Base-by-base conservation (phyloP, 805 yeast genomes). In the Starmera caribaea region DNA sequence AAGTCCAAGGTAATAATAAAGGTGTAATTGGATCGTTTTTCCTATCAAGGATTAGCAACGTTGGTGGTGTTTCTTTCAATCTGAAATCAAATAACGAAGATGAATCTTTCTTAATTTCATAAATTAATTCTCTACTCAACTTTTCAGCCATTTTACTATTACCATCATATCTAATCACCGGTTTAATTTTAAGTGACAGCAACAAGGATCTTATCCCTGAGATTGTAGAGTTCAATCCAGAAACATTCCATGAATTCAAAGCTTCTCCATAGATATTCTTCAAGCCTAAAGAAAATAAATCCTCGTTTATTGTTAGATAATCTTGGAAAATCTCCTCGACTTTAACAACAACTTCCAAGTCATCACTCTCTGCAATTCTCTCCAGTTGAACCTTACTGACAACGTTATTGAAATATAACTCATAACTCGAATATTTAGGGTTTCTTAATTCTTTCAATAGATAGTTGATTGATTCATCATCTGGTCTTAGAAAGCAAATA, bases 21-120 rank as follows among this genome's bases (percentile, higher is more conserved):
- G 99, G 97, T 1, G 99, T 90, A 12, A 90, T 68, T 3, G 98
- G 97, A 60, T 92, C 99, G 53, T 76, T 82, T 42, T 79, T 74
- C 39, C 99, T 69, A 59, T 92, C 97, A 36, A 92, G 54, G 2
- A 92, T 66, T 11, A 92, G 59, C 36, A 94, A 61, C 8, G 82
- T 52, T 1, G 97, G 94, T 2, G 88, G 76, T 0, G 79, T 63
- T 53, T 85, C 95, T 42, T 64, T 62, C 21, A 59, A 55, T 31
- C 77, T 68, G 53, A 81, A 76, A 50, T 84, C 92, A 58, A 87
- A 86, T 34, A 88, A 38, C 0, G 69, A 65, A 42, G 73, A 75
- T n/a, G 66, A 61, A 45, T 74, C 71, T 33, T 75, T 68, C 35
- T 72, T 71, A 41, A 81, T 71, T 48, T 73, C 73, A 48, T 72